Conservation (phyloP, 192 early-diverging fungal genomes). For the Rhizophlyctis rosea region DNA sequence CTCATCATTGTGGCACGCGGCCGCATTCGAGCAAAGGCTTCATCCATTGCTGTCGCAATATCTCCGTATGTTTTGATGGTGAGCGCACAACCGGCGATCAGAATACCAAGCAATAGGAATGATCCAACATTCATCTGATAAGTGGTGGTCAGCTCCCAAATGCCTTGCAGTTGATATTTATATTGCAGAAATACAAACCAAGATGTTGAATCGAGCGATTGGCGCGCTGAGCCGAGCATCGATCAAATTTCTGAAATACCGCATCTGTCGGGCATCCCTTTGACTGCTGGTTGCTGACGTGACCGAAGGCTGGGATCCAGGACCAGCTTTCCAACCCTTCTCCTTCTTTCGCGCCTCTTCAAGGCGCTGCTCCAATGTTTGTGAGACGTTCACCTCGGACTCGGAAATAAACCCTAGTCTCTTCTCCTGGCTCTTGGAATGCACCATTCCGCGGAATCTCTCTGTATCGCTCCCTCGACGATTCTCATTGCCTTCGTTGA, state of each 20-base stretch:
- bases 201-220: not conserved
- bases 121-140: slow-evolving; percentile 1
- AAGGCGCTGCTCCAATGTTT: too few species aligned
- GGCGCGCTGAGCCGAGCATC: not conserved
- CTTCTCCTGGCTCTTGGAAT: too few species aligned
- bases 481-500: too few species aligned
- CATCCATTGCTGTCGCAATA: slow-evolving; percentile 3
- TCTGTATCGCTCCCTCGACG: too few species aligned
- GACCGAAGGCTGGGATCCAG: not conserved
- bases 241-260: not conserved
- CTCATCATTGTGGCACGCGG: slow-evolving; percentile 6
- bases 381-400: too few species aligned
- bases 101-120: not conserved
- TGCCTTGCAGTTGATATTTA: too few species aligned
- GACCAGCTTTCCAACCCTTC: too few species aligned
- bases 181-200: slow-evolving; percentile 9
- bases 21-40: slow-evolving; percentile 11
- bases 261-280: not conserved
- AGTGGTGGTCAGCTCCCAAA: too few species aligned
- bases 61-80: slow-evolving; percentile 6
- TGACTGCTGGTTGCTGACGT: not conserved
- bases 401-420: too few species aligned
- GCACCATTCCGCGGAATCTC: too few species aligned
- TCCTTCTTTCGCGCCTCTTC: too few species aligned
- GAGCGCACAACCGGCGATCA: slow-evolving; percentile 12